Evolutionary conservation across 768 basidiomycete genomes (phyloP).

Genomic region (Favolaschia claudopus): DNA sequence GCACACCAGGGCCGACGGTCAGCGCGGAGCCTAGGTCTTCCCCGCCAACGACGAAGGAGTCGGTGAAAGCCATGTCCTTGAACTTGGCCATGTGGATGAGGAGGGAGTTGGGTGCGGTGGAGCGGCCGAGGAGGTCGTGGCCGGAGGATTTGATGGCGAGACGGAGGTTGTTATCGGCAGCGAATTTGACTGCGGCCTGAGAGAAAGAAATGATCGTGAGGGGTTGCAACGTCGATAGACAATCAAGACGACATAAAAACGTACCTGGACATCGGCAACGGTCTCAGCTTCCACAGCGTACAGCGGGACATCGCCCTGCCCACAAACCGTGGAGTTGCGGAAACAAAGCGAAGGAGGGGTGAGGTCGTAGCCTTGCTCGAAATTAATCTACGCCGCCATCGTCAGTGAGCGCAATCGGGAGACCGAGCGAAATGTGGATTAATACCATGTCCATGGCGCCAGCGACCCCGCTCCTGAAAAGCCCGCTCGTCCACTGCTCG

Average conservation of each 20-base stretch:
- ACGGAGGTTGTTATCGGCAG: constrained; percentile 36
- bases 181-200: constrained; percentile 40
- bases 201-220: neutral
- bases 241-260: neutral
- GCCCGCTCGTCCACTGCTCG: constrained; percentile 14
- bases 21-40: constrained; percentile 34
- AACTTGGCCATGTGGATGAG: constrained; percentile 41
- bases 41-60: constrained; percentile 19
- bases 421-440: neutral
- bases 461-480: constrained; percentile 10
- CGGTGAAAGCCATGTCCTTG: constrained; percentile 32
- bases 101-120: constrained; percentile 41
- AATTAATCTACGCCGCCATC: neutral
- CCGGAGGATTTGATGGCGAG: constrained; percentile 41
- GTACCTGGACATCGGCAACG: constrained; percentile 39
- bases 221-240: neutral
- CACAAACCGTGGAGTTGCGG: constrained; percentile 32
- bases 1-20: constrained; percentile 39
- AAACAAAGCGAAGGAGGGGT: constrained; percentile 35
- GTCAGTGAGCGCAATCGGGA: neutral
- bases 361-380: constrained; percentile 34
- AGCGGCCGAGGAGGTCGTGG: constrained; percentile 45
- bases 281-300: constrained; percentile 39
- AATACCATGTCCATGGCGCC: constrained; percentile 17
- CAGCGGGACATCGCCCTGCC: constrained; percentile 41